phyloP scores from a whole-genome alignment of 1,284 basidiomycete species.

The Neolentinus lepideus region DNA sequence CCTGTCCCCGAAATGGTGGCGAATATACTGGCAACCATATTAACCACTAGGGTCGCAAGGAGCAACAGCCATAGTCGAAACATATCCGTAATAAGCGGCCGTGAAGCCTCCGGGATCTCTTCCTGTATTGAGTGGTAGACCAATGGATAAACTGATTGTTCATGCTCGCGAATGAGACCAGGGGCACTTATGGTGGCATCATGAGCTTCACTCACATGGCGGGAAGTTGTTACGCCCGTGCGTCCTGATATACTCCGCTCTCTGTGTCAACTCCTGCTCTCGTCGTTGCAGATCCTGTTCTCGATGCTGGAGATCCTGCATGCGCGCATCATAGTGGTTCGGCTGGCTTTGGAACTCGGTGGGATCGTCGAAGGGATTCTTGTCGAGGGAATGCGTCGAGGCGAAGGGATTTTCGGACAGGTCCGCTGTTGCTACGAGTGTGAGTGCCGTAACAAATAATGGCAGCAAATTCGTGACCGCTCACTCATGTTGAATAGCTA shows the following conservation, averaged over 20 bases:
- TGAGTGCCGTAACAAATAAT: neutral
- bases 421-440: slow-evolving; percentile 21
- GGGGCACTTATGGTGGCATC: slow-evolving; percentile 4
- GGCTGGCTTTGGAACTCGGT: slow-evolving; percentile 16
- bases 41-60: slow-evolving; percentile 73
- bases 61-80: slow-evolving; percentile 88
- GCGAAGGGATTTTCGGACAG: slow-evolving; percentile 71
- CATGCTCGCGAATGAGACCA: neutral
- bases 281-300: slow-evolving; percentile 78
- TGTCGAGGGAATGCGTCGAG: slow-evolving; percentile 75
- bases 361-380: slow-evolving; percentile 82
- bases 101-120: slow-evolving; percentile 83
- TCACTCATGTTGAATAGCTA: slow-evolving; percentile 5
- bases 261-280: slow-evolving; percentile 63
- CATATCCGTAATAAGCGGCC: slow-evolving; percentile 75
- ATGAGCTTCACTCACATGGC: slow-evolving; percentile 46
- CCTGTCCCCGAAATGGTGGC: slow-evolving; percentile 71
- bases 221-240: slow-evolving; percentile 91
- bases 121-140: slow-evolving; percentile 89
- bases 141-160: slow-evolving; percentile 75
- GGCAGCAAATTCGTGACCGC: neutral
- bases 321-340: slow-evolving; percentile 27
- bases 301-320: slow-evolving; percentile 62
- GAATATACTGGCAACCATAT: slow-evolving; percentile 88
- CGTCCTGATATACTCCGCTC: slow-evolving; percentile 65